These are phyloP conservation scores for Stagonosporopsis rhizophila DNA, from an alignment of 2,329 filamentous ascomycete genomes.

Conservation along the genomic window DNA sequence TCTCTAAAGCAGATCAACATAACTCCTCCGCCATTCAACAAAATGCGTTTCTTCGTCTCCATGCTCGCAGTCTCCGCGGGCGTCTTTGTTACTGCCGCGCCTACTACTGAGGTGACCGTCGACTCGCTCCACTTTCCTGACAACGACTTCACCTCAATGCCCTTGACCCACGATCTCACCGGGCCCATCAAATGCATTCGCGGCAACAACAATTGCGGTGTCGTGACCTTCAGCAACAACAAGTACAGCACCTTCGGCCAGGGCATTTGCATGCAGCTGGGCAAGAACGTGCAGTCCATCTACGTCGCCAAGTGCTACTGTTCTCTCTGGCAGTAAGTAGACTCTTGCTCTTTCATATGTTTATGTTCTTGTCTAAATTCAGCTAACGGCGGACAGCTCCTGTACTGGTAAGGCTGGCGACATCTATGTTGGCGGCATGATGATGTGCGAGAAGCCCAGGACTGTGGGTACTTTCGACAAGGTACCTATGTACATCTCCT, in stretches of 20 bases:
- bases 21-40: background rate
- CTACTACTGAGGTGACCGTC: background rate
- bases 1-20: background rate
- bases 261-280: conserved; percentile 14
- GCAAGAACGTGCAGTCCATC: conserved; percentile 4
- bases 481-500: conserved; percentile 12
- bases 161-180: background rate
- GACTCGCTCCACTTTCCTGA: background rate
- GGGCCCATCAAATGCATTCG: background rate
- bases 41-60: conserved; percentile 3
- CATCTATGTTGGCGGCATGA: conserved; percentile 16
- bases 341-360: background rate
- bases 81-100: background rate
- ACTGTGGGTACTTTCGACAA: background rate
- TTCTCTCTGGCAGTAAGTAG: conserved; percentile 13
- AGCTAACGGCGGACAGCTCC: conserved; percentile 1
- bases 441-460: conserved; percentile 16
- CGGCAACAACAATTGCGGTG: conserved; percentile 4
- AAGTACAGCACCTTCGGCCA: conserved; percentile 7
- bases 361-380: too few species aligned
- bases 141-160: background rate
- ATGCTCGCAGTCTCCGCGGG: conserved; percentile 3
- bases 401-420: conserved; percentile 6
- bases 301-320: conserved; percentile 19
- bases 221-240: conserved; percentile 4